Conservation (phyloP, 1,284 basidiomycete species). For the Ceratobasidium theobromae region DNA sequence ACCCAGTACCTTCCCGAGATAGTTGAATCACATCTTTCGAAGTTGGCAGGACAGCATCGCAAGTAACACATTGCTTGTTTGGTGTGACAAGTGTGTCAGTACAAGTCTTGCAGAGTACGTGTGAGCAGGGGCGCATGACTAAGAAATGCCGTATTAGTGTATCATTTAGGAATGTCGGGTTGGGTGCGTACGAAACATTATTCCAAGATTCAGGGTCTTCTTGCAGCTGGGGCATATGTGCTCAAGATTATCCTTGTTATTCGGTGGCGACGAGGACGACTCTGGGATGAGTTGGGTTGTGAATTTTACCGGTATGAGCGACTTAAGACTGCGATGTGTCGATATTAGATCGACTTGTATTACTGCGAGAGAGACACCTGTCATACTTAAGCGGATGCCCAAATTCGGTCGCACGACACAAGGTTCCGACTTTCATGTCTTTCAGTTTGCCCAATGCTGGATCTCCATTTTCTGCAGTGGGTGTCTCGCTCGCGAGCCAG, state of each 20-base stretch:
- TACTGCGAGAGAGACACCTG: slow-evolving; percentile 2
- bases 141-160: background rate
- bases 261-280: slow-evolving; percentile 43
- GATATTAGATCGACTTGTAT: background rate
- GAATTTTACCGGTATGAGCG: slow-evolving; percentile 74
- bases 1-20: slow-evolving; percentile 85
- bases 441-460: slow-evolving; percentile 62
- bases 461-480: slow-evolving; percentile 66
- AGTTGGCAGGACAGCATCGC: slow-evolving; percentile 63
- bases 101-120: slow-evolving; percentile 86
- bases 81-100: slow-evolving; percentile 77
- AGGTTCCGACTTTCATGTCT: slow-evolving; percentile 81
- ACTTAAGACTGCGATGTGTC: slow-evolving; percentile 78
- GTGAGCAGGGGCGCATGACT: slow-evolving; percentile 80
- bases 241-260: slow-evolving; percentile 53
- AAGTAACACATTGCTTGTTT: slow-evolving; percentile 76
- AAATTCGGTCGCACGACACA: slow-evolving; percentile 76
- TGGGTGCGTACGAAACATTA: slow-evolving; percentile 63
- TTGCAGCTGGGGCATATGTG: slow-evolving; percentile 89
- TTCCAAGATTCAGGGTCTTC: slow-evolving; percentile 76
- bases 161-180: slow-evolving; percentile 25
- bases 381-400: slow-evolving; percentile 73
- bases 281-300: slow-evolving; percentile 54
- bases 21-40: slow-evolving; percentile 69
- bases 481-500: slow-evolving; percentile 88